Evolutionary conservation across 257 asterid genomes (phyloP), one percentile per base, ranked within the genome.

Genomic region (Gentiana straminea): DNA sequence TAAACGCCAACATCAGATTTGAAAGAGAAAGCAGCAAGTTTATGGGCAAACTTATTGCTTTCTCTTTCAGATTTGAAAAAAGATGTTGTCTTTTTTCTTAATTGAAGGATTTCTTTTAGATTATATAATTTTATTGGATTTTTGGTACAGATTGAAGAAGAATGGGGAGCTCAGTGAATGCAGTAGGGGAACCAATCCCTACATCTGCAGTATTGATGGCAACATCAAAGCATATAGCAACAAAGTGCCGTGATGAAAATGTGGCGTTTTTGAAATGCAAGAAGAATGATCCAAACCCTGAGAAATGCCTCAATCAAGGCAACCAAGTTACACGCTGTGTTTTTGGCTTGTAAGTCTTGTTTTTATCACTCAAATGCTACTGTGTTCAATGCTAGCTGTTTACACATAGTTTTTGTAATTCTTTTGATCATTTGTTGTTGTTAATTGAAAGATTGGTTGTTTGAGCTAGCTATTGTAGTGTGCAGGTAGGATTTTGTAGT

Each of bases 311-410:
- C 7, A 83, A 74, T 33, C 81, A 79, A 75, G 94, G 95, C 36
- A 82, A 77, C 46, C 94, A 84, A 79, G 95, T 88, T 35, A 85
- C 94, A 54, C 82, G 80, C 41, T 82, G 95, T 41, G 95, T 85
- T 55, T 79, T 84, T 46, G 66, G 72, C 71, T 74, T 88, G 95
- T 88, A 79, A 85, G 95, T 70, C 33, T 8, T 54, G 52, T 7
- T 38, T 15, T 15, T 15, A 15, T 15, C 24, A 15, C 24, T 15
- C 24, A 15, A 15, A 15, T 15, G 24, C 24, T 15, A 15, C 24
- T 15, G 24, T 15, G 24, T 15, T 15, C 24, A 15, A 15, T 15
- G 24, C 24, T 15, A 15, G 24, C 24, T 15, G 24, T 15, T 15
- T 15, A 15, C 24, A 15, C 24, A 15, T 15, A 15, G 24, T 15